Conservation (phyloP, 345 rosid species). For the Citrus mangshanensis region DNA sequence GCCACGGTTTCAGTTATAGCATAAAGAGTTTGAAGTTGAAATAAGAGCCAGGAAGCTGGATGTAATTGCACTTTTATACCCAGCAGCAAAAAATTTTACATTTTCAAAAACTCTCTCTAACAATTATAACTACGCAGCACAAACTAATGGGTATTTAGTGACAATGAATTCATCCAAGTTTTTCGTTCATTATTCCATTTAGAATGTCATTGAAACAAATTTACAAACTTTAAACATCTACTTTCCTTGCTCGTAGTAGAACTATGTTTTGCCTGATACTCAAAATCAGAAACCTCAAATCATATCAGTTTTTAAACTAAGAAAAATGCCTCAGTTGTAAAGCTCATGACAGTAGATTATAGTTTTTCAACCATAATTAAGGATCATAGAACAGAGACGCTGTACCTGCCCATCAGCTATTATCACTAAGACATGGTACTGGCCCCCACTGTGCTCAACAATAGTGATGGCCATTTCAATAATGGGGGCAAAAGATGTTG, state of each 20-base stretch:
- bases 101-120: neutral
- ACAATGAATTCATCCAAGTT: neutral
- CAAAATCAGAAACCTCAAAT: neutral
- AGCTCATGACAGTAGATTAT: neutral
- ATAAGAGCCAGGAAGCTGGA: neutral
- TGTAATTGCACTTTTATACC: neutral
- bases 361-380: neutral
- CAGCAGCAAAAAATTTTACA: neutral
- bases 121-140: neutral
- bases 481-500: slow-evolving; percentile 92
- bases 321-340: neutral
- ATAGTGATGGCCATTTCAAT: slow-evolving; percentile 96
- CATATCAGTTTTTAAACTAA: neutral
- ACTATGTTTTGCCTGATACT: neutral
- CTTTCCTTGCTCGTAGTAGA: too few species aligned
- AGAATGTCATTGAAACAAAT: neutral
- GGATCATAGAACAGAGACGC: neutral
- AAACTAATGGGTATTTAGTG: neutral
- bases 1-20: slow-evolving; percentile 5
- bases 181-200: neutral
- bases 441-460: slow-evolving; percentile 90
- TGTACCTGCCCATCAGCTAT: slow-evolving; percentile 98
- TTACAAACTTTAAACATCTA: neutral
- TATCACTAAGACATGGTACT: slow-evolving; percentile 87
- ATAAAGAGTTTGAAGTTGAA: neutral